phyloP scores from a whole-genome alignment of 2,329 filamentous ascomycete species.

The Scortechinia acanthostroma region DNA sequence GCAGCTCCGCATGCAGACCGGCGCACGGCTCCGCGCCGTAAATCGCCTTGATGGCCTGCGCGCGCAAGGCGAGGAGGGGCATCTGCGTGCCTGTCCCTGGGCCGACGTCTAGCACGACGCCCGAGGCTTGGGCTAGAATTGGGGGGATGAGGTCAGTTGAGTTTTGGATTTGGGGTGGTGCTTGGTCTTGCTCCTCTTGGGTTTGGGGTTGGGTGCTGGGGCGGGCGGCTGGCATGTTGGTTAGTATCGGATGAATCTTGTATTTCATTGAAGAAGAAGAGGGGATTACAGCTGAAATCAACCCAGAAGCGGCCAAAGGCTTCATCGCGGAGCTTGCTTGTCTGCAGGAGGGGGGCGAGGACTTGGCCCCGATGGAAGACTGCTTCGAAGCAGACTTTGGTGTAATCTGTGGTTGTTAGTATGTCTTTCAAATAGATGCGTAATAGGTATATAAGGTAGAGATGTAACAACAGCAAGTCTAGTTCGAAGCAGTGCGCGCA shows the following conservation, averaged over 20 bases:
- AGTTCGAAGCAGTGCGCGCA: no score
- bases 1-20: constrained; percentile 31
- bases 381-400: neutral
- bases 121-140: constrained; percentile 24
- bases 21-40: constrained; percentile 43
- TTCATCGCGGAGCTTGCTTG: neutral
- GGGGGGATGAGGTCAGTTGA: constrained; percentile 28
- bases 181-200: constrained; percentile 9
- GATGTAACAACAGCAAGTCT: no score
- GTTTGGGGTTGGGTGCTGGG: no score
- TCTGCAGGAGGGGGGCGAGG: neutral
- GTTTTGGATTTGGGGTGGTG: constrained; percentile 10
- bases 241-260: neutral
- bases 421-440: neutral
- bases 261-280: neutral
- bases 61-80: constrained; percentile 26
- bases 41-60: constrained; percentile 26
- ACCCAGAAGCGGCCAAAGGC: neutral
- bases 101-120: constrained; percentile 33
- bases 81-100: constrained; percentile 42
- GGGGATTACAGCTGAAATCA: neutral
- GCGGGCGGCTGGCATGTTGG: neutral
- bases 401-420: neutral
- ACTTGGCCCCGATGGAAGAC: neutral
- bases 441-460: no score